These are phyloP conservation scores for Ustilago curta DNA, from an alignment of 1,284 basidiomycete species.

Conservation along the genomic window DNA sequence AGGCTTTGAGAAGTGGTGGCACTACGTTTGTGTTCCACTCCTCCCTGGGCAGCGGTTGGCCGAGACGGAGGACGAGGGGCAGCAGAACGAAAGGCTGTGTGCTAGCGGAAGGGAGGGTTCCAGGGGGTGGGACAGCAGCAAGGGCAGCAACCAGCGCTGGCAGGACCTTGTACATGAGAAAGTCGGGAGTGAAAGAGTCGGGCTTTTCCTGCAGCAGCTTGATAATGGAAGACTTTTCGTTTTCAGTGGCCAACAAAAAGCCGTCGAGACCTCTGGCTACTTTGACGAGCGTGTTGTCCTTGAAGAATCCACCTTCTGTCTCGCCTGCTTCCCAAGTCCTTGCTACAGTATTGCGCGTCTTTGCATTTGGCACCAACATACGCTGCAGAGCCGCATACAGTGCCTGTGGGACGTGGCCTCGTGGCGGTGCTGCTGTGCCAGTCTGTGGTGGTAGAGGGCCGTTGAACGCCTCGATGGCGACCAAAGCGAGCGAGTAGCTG, in stretches of 20 bases:
- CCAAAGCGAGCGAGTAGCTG: slow-evolving; percentile 59
- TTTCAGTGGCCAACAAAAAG: slow-evolving; percentile 84
- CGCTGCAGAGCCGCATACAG: slow-evolving; percentile 87
- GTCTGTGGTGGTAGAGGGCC: slow-evolving; percentile 72
- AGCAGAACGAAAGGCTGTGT: slow-evolving; percentile 52
- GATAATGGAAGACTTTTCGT: slow-evolving; percentile 77
- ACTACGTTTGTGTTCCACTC: slow-evolving; percentile 56
- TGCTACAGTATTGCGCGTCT: slow-evolving; percentile 78
- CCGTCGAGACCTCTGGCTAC: slow-evolving; percentile 87
- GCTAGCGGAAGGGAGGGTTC: slow-evolving; percentile 47
- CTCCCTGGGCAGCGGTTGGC: slow-evolving; percentile 44
- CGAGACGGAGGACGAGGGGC: slow-evolving; percentile 63
- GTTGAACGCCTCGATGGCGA: slow-evolving; percentile 64
- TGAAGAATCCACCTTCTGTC: slow-evolving; percentile 79
- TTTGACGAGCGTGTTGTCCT: slow-evolving; percentile 83
- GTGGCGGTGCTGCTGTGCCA: slow-evolving; percentile 78
- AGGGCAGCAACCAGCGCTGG: slow-evolving; percentile 87
- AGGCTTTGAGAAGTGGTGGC: slow-evolving; percentile 60
- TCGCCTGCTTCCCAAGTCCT: slow-evolving; percentile 62
- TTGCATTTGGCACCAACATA: slow-evolving; percentile 87
- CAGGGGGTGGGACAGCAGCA: slow-evolving; percentile 40
- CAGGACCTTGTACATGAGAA: slow-evolving; percentile 85
- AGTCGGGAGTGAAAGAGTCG: slow-evolving; percentile 79
- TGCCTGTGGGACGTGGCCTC: slow-evolving; percentile 80
- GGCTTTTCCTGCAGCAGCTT: slow-evolving; percentile 66